Evolutionary conservation across 2,329 filamentous ascomycete species (phyloP).

Genomic region (Biscogniauxia mediterranea): DNA sequence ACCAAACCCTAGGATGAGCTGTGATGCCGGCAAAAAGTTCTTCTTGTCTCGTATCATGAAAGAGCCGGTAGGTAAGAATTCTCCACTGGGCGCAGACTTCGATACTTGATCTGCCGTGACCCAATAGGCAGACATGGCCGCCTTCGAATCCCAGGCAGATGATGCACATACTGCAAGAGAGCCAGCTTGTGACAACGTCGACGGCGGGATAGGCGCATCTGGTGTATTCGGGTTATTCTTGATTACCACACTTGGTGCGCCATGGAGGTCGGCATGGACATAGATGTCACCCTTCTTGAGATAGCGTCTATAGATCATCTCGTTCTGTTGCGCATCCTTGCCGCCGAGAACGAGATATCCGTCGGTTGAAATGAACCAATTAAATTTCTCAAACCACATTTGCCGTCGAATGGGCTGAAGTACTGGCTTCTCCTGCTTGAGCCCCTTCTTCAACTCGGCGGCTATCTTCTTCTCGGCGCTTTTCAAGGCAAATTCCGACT

Average conservation of each 20-base stretch:
- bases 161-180: constrained; percentile 81
- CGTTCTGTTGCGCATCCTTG: constrained; percentile 84
- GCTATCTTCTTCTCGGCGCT: constrained; percentile 87
- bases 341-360: constrained; percentile 90
- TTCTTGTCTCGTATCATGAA: constrained; percentile 86
- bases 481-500: constrained; percentile 80
- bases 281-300: constrained; percentile 88
- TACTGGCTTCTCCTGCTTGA: constrained; percentile 90
- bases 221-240: constrained; percentile 79
- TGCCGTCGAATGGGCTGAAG: constrained; percentile 78
- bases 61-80: constrained; percentile 73
- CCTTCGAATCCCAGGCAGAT: constrained; percentile 93
- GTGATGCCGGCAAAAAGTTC: constrained; percentile 85
- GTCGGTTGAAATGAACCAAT: constrained; percentile 93
- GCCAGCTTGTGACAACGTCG: constrained; percentile 87
- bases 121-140: constrained; percentile 95
- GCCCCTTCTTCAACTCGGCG: constrained; percentile 77
- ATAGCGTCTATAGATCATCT: constrained; percentile 85
- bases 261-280: constrained; percentile 84
- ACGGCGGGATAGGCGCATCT: constrained; percentile 85
- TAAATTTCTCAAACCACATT: constrained; percentile 97
- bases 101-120: constrained; percentile 86
- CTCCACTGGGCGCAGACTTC: constrained; percentile 77
- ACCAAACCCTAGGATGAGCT: constrained; percentile 82
- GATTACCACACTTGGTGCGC: constrained; percentile 81